phyloP scores from a whole-genome alignment of 208 protist species.

The Zelonia costaricensis region DNA sequence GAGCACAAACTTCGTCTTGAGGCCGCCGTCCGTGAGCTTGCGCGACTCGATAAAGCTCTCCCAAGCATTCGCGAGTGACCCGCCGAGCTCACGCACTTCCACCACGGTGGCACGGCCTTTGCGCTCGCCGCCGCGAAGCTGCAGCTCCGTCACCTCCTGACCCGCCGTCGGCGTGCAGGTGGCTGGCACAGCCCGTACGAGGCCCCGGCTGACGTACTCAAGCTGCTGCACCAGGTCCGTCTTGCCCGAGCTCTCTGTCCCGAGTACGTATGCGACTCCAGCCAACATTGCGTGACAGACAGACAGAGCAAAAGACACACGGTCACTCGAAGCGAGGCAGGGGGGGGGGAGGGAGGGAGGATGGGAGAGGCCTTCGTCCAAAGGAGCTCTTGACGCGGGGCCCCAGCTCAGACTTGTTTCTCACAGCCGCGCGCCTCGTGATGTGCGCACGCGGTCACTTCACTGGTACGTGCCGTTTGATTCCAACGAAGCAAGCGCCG shows the following conservation, averaged over 20 bases:
- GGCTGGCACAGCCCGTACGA: constrained; percentile 22
- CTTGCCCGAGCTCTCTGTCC: constrained; percentile 66
- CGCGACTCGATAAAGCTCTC: constrained; percentile 60
- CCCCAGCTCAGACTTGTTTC: too few relatives aligned
- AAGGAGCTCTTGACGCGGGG: too few relatives aligned
- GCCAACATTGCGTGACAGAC: constrained; percentile 13
- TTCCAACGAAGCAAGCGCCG: too few relatives aligned
- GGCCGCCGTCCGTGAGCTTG: constrained; percentile 23
- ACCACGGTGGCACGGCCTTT: constrained; percentile 24
- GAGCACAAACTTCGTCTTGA: constrained; percentile 28
- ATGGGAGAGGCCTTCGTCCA: too few relatives aligned
- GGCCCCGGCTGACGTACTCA: constrained; percentile 29
- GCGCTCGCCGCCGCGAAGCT: constrained; percentile 5
- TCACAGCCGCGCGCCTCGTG: too few relatives aligned
- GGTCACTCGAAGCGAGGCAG: too few relatives aligned
- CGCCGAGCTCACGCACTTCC: constrained; percentile 71
- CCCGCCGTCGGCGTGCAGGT: constrained; percentile 58
- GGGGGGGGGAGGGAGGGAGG: too few relatives aligned
- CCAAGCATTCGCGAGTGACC: constrained; percentile 55
- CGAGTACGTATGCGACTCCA: constrained; percentile 61
- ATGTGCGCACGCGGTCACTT: too few relatives aligned
- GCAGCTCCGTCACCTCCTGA: constrained; percentile 58
- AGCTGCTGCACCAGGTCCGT: constrained; percentile 68
- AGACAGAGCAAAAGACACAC: too few relatives aligned
- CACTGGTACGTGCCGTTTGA: too few relatives aligned